phyloP scores from a whole-genome alignment of 75 land plant species.

The Selaginella moellendorffii region DNA sequence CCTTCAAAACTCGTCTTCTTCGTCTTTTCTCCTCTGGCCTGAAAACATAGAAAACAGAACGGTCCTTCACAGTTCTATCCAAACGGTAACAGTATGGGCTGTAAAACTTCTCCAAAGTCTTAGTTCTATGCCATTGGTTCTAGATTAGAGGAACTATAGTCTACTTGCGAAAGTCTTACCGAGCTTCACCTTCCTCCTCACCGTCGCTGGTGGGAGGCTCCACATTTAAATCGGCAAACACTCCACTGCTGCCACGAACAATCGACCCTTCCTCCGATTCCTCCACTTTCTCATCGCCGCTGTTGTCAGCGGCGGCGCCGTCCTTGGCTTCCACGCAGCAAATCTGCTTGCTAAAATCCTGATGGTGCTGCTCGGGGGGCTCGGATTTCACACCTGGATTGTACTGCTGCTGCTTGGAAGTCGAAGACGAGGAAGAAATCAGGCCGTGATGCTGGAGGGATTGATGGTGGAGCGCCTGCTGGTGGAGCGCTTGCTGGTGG shows the following conservation, averaged over 20 bases:
- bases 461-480: constrained; percentile 20
- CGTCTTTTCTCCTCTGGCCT: constrained; percentile 8
- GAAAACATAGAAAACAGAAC: constrained; percentile 7
- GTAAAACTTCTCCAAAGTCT: not conserved
- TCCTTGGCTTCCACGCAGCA: not conserved
- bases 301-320: constrained; percentile 7
- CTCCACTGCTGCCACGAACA: constrained; percentile 1
- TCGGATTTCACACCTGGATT: not conserved
- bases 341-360: constrained; percentile 8
- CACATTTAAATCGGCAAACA: constrained; percentile 23
- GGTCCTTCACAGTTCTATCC: constrained; percentile 10
- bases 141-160: not conserved
- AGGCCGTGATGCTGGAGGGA: constrained; percentile 4
- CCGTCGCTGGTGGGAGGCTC: constrained; percentile 33
- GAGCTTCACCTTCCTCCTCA: constrained; percentile 13
- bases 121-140: not conserved
- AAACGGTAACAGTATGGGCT: not conserved
- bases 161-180: no score
- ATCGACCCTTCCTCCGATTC: not conserved
- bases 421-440: not conserved
- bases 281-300: not conserved
- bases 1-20: not conserved
- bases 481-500: constrained; percentile 22
- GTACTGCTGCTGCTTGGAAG: not conserved
- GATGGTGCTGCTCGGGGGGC: not conserved